These are phyloP conservation scores for sweet orange (Citrus sinensis) DNA, from an alignment of 345 rosid species.

Conservation along the genomic window DNA sequence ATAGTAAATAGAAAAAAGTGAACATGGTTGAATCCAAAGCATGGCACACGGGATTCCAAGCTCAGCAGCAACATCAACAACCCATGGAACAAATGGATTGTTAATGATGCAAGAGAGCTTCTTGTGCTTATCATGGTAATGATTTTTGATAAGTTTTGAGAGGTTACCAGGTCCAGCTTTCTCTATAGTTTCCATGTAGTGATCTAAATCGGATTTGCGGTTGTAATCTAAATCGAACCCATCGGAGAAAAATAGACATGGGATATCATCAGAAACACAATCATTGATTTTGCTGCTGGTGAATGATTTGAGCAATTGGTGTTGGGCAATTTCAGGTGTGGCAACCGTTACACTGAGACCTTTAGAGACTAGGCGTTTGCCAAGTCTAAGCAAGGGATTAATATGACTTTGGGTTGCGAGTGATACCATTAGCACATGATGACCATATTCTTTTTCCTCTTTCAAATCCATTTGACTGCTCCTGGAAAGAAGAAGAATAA, in stretches of 20 bases:
- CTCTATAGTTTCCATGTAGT: conserved; percentile 30
- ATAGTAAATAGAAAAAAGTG: conserved; percentile 39
- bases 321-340: conserved; percentile 31
- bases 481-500: too few species aligned
- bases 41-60: conserved; percentile 41
- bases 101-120: conserved; percentile 41
- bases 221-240: conserved; percentile 40
- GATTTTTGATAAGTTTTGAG: conserved; percentile 27
- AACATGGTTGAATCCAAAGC: conserved; percentile 57
- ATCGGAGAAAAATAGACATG: conserved; percentile 40
- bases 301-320: conserved; percentile 28
- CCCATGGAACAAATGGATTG: conserved; percentile 57
- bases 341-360: conserved; percentile 41
- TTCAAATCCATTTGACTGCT: neutral
- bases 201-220: conserved; percentile 33
- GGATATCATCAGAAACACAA: conserved; percentile 23
- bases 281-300: neutral
- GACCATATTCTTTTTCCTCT: neutral
- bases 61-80: conserved; percentile 33
- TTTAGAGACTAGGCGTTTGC: conserved; percentile 32
- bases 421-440: conserved; percentile 37
- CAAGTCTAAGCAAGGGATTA: conserved; percentile 43
- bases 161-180: conserved; percentile 35
- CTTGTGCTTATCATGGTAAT: conserved; percentile 19
- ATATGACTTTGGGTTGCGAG: conserved; percentile 42